Evolutionary conservation across 768 basidiomycete species (phyloP).

Genomic region (Pleurotus sapidus): DNA sequence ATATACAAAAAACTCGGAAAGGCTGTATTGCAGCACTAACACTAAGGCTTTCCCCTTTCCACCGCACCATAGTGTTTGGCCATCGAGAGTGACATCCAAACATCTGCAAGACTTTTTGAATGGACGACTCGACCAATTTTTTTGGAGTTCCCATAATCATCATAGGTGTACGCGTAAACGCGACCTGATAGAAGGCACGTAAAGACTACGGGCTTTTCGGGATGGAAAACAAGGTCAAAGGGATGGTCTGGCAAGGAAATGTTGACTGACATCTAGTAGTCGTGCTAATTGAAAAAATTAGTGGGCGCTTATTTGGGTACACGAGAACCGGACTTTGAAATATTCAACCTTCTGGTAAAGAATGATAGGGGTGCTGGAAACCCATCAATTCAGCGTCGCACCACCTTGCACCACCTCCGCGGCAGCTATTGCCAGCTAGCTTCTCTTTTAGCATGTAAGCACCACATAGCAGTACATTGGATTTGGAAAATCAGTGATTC

Average conservation of each 20-base stretch:
- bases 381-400: no score
- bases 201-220: slow-evolving; percentile 67
- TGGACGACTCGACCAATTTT: slow-evolving; percentile 35
- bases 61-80: slow-evolving; percentile 67
- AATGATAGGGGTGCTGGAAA: no score
- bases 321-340: no score
- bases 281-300: no score
- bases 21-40: slow-evolving; percentile 43
- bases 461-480: no score
- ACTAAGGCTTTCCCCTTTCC: slow-evolving; percentile 80
- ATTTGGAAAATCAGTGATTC: no score
- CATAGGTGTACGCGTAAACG: slow-evolving; percentile 79
- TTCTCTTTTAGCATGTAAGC: no score
- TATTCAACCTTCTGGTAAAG: no score
- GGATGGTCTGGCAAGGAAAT: slow-evolving; percentile 75
- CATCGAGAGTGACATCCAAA: slow-evolving; percentile 65
- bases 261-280: slow-evolving; percentile 52
- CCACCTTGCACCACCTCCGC: no score
- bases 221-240: slow-evolving; percentile 90
- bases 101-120: slow-evolving; percentile 85
- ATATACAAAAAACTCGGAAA: slow-evolving; percentile 7
- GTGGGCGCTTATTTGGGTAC: background rate
- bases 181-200: slow-evolving; percentile 79
- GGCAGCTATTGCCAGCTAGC: no score
- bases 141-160: slow-evolving; percentile 49